Percentiles rank a stretch among this genome's conserved stretches.
phyloP scores from a whole-genome alignment of 129 eudicot genomes.

The Artemisia annua region DNA sequence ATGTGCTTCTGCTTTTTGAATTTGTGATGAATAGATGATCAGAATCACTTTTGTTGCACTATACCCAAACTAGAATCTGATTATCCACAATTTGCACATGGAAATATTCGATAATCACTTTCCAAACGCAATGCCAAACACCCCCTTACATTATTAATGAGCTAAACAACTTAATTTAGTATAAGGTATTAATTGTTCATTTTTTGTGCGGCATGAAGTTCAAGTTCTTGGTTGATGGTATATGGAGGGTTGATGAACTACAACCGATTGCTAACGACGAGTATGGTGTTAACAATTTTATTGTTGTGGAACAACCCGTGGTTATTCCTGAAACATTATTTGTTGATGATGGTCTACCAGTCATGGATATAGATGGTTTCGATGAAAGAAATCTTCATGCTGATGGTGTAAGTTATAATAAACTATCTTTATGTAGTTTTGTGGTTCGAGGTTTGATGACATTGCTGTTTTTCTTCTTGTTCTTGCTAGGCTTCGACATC shows the following conservation, averaged over 20 bases:
- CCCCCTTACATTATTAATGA: background rate
- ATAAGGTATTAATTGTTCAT: background rate
- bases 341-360: slow-evolving; percentile 39
- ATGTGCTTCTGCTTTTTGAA: too few species aligned
- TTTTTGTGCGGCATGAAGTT: slow-evolving; percentile 56
- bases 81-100: too few species aligned
- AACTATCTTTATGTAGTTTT: slow-evolving; percentile 11
- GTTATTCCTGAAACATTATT: slow-evolving; percentile 22
- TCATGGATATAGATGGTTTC: slow-evolving; percentile 37
- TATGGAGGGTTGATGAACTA: slow-evolving; percentile 59
- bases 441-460: background rate
- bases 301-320: slow-evolving; percentile 47
- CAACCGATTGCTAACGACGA: slow-evolving; percentile 45
- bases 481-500: slow-evolving; percentile 50
- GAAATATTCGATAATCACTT: too few species aligned
- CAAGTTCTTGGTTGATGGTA: slow-evolving; percentile 72
- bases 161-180: background rate
- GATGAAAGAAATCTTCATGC: slow-evolving; percentile 24
- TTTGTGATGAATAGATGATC: too few species aligned
- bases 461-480: slow-evolving; percentile 5
- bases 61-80: too few species aligned
- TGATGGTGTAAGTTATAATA: slow-evolving; percentile 25
- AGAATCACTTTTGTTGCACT: too few species aligned
- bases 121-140: too few species aligned
- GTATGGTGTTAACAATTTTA: slow-evolving; percentile 52